A percentile compares a stretch with the other conserved stretches of the same genome.
These are phyloP conservation scores for Pythium angustatum DNA, from an alignment of 352 stramenopile species.

Conservation along the genomic window DNA sequence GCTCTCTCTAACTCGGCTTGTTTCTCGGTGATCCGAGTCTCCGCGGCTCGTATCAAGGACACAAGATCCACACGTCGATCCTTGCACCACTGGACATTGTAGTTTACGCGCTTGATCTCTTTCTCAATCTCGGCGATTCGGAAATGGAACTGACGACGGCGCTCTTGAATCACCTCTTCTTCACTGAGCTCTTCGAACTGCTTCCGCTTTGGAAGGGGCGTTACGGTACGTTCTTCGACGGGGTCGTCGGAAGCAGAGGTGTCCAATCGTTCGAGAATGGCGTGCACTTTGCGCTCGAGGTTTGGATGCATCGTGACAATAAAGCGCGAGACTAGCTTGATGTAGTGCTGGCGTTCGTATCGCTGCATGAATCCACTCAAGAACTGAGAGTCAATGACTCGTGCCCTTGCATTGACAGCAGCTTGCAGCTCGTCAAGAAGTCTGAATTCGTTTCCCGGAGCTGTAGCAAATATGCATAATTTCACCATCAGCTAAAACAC, in stretches of 20 bases:
- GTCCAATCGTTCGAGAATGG: conserved; percentile 40
- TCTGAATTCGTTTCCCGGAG: conserved; percentile 61
- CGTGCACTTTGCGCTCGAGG: conserved; percentile 46
- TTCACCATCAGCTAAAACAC: neutral
- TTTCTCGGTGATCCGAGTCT: conserved; percentile 75
- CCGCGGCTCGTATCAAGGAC: conserved; percentile 61
- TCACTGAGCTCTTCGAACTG: conserved; percentile 54
- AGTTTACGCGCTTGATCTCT: conserved; percentile 59
- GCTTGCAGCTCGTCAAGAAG: conserved; percentile 78
- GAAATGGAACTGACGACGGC: conserved; percentile 77
- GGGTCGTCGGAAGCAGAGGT: conserved; percentile 2
- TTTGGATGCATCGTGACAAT: conserved; percentile 60
- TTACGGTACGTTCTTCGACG: neutral
- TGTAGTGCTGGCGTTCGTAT: conserved; percentile 72
- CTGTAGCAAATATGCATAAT: conserved; percentile 25
- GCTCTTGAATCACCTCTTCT: conserved; percentile 51
- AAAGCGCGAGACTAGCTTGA: conserved; percentile 61
- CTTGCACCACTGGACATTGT: conserved; percentile 81
- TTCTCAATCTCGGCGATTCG: conserved; percentile 59
- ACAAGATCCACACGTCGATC: conserved; percentile 70
- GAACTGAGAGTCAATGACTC: conserved; percentile 73
- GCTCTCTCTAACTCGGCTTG: conserved; percentile 75
- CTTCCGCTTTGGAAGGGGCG: conserved; percentile 6
- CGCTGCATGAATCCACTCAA: conserved; percentile 83
- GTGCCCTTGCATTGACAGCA: conserved; percentile 69